These are phyloP conservation scores for Chrysopogon serrulatus DNA, from an alignment of 176 grass and related monocot species.

Conservation along the genomic window DNA sequence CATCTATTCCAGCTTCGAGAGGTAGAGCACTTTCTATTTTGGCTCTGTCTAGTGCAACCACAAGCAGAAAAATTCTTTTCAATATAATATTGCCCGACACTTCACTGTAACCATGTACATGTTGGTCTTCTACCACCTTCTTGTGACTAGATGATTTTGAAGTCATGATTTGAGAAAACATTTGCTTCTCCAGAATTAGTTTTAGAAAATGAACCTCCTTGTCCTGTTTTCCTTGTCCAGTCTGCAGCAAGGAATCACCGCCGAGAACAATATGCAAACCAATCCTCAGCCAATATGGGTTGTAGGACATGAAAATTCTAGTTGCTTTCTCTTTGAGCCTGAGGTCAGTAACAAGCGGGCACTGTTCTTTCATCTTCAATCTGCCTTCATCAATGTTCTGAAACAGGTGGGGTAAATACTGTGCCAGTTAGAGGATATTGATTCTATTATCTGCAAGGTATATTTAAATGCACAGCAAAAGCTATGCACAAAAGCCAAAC, in stretches of 20 bases:
- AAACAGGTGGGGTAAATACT: not conserved
- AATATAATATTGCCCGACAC: conserved; percentile 33
- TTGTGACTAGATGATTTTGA: conserved; percentile 35
- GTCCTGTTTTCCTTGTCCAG: conserved; percentile 28
- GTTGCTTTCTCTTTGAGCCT: conserved; percentile 53
- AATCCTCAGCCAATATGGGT: conserved; percentile 58
- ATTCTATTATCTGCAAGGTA: not conserved
- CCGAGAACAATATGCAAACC: conserved; percentile 68
- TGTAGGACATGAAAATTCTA: conserved; percentile 54
- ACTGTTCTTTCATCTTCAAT: conserved; percentile 51
- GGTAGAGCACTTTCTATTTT: conserved; percentile 53
- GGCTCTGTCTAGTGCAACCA: conserved; percentile 49
- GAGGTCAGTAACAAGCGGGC: conserved; percentile 57
- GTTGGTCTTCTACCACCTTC: conserved; percentile 32
- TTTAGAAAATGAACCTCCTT: conserved; percentile 52
- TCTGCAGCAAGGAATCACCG: conserved; percentile 37
- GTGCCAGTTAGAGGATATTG: not conserved
- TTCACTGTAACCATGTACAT: conserved; percentile 29
- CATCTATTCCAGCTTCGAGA: conserved; percentile 52
- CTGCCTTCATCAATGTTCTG: conserved; percentile 69
- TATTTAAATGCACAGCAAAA: not conserved
- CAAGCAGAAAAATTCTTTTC: conserved; percentile 66
- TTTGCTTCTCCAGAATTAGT: conserved; percentile 52
- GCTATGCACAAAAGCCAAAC: not conserved
- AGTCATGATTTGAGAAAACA: conserved; percentile 41